A percentile compares a stretch with the other conserved stretches of the same genome.
Evolutionary conservation across 169 alveolate genomes (phyloP).

Genomic region (Plasmodium gonderi): DNA sequence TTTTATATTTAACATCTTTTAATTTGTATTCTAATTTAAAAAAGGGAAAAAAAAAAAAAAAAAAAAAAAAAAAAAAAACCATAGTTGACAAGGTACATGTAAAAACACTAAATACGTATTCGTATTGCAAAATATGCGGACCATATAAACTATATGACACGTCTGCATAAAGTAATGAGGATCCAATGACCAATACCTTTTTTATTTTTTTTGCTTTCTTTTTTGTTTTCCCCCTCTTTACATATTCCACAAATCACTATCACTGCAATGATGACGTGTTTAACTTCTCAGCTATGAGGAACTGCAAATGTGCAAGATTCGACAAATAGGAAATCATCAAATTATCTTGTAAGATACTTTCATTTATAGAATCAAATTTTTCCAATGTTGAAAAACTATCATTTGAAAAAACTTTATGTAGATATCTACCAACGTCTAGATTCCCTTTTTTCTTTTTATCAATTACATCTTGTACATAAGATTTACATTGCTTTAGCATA

Average conservation of each 20-base stretch:
- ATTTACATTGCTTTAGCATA: constrained; percentile 73
- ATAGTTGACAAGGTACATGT: too few species aligned
- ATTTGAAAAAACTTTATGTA: constrained; percentile 83
- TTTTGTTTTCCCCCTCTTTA: constrained; percentile 22
- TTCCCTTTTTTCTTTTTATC: constrained; percentile 77
- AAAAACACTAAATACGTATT: too few species aligned
- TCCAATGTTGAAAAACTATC: constrained; percentile 82
- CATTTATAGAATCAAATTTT: constrained; percentile 86
- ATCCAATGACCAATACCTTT: neutral
- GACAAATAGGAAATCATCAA: constrained; percentile 86
- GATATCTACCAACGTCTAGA: constrained; percentile 87
- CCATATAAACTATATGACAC: neutral
- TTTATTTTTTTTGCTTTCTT: constrained; percentile 27
- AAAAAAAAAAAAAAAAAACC: too few species aligned
- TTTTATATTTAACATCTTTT: neutral
- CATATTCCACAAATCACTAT: neutral
- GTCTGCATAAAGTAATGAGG: neutral
- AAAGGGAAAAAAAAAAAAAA: too few species aligned
- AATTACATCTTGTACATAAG: constrained; percentile 78
- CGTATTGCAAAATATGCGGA: neutral
- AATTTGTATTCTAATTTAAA: constrained; percentile 28
- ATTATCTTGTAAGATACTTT: constrained; percentile 88
- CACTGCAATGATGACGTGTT: constrained; percentile 83
- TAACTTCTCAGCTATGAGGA: constrained; percentile 88
- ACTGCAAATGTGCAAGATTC: constrained; percentile 86